These are phyloP conservation scores for Ilyonectria robusta DNA, from an alignment of 2,329 filamentous ascomycete species.

Conservation along the genomic window DNA sequence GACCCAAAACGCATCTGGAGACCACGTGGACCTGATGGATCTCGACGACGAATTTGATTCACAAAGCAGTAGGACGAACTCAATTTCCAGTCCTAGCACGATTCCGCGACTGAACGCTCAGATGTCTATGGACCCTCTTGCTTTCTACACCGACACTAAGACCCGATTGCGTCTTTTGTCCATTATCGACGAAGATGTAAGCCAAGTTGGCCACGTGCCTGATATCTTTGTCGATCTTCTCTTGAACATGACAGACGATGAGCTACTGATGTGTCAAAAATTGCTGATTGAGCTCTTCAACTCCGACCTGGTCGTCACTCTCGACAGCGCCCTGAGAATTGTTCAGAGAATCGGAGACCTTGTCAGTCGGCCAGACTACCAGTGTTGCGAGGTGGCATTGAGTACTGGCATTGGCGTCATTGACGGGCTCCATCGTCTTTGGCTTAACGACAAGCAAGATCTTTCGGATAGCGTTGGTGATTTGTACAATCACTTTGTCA, in stretches of 20 bases:
- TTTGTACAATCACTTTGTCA: constrained; percentile 84
- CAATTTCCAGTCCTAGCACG: constrained; percentile 53
- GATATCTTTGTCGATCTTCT: constrained; percentile 65
- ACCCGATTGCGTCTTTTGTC: constrained; percentile 63
- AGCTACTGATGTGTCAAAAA: constrained; percentile 66
- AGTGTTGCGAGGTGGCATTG: constrained; percentile 81
- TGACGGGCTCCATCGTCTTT: constrained; percentile 72
- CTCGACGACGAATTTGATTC: constrained; percentile 76
- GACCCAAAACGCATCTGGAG: constrained; percentile 45
- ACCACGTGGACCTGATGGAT: constrained; percentile 72
- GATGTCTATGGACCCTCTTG: constrained; percentile 57
- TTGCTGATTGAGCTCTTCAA: constrained; percentile 67
- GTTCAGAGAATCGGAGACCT: constrained; percentile 66
- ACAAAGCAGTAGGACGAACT: constrained; percentile 65
- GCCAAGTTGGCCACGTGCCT: constrained; percentile 65
- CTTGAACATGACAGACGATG: constrained; percentile 64
- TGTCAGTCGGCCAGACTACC: constrained; percentile 71
- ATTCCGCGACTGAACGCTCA: constrained; percentile 63
- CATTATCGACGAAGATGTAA: constrained; percentile 58
- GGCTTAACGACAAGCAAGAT: constrained; percentile 71
- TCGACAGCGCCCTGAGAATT: constrained; percentile 62
- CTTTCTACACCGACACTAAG: constrained; percentile 65
- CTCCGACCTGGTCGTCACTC: constrained; percentile 66
- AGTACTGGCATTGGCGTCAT: constrained; percentile 78
- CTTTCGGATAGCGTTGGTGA: constrained; percentile 79